Base-by-base conservation (phyloP, 176 grass and related monocot genomes). In the Elymus sibiricus region DNA sequence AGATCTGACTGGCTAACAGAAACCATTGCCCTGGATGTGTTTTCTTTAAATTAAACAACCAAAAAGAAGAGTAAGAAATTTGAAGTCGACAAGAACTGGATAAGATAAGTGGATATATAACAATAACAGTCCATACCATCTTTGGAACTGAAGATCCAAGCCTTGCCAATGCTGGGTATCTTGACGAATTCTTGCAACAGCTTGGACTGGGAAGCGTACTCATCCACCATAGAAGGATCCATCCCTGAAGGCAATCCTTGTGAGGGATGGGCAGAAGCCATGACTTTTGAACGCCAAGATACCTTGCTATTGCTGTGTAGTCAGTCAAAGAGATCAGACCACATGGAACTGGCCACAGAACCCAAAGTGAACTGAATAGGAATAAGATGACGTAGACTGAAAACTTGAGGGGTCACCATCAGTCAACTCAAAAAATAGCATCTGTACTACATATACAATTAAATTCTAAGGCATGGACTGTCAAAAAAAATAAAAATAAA, bases 101-200 rank as follows among this genome's bases (percentile, higher is more conserved):
- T 24, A 75, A 74, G 42, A 32, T 13, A 51, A 51, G 47, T 51
- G 51, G 51, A 55, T 55, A 49, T 16, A 46, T 5, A 64, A 47
- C 21, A 79, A 11, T 10, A 75, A 51, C 43, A 59, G 16, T 56
- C 11, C 35, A 55, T 94, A 95, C 92, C 92, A 79, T 61, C 79
- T 38, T 94, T 89, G 65, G 91, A 91, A 84, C 82, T 95, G 82
- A 98, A 92, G 83, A 92, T 60, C 96, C 96, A 98, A 3, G 92
- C 96, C 70, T 95, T 94, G 84, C 90, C 76, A 46, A 95, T 72
- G 84, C 59, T 89, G 11, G 96, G 96, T 26, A 91, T 82, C 68
- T 91, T 94, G 40, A 88, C 58, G 31, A 98, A 95, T 69, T 95
- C 93, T 35, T 89, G 91, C 42, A 98, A 88, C 78, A 95, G 79